phyloP scores from a whole-genome alignment of 345 rosid genomes.

The Dipteronia sinensis region DNA sequence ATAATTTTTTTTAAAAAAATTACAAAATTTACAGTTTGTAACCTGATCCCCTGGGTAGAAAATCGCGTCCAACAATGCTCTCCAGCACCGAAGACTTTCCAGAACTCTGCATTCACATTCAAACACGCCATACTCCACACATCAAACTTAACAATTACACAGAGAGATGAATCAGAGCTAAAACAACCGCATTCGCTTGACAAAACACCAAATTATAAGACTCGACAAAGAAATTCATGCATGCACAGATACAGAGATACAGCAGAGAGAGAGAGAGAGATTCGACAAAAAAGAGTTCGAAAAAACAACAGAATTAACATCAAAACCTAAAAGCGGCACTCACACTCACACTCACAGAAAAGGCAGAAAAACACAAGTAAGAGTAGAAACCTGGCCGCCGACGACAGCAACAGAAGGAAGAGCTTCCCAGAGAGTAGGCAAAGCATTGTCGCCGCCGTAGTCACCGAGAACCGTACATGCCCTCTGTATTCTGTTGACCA shows the following conservation, averaged over 20 bases:
- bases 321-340: neutral
- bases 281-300: neutral
- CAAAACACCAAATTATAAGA: neutral
- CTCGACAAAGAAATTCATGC: neutral
- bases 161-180: neutral
- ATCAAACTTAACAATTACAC: neutral
- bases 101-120: conserved; percentile 47
- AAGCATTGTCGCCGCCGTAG: conserved; percentile 41
- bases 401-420: conserved; percentile 73
- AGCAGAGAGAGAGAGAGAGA: neutral
- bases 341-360: neutral
- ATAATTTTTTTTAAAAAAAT: too few relatives aligned
- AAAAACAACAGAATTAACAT: neutral
- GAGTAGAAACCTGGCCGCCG: conserved; percentile 54
- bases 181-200: conserved; percentile 1
- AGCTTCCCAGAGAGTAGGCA: conserved; percentile 75
- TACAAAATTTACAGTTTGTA: neutral
- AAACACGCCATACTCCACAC: conserved; percentile 5
- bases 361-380: too few relatives aligned
- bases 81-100: conserved; percentile 74
- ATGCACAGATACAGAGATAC: neutral
- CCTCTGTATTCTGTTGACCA: conserved; percentile 59
- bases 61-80: conserved; percentile 72
- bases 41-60: conserved; percentile 77
- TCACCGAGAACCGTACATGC: conserved; percentile 70